Evolutionary conservation across 1,139 yeast species (phyloP), one percentile per base, ranked within the genome.

Genomic region (Maudiozyma humilis): DNA sequence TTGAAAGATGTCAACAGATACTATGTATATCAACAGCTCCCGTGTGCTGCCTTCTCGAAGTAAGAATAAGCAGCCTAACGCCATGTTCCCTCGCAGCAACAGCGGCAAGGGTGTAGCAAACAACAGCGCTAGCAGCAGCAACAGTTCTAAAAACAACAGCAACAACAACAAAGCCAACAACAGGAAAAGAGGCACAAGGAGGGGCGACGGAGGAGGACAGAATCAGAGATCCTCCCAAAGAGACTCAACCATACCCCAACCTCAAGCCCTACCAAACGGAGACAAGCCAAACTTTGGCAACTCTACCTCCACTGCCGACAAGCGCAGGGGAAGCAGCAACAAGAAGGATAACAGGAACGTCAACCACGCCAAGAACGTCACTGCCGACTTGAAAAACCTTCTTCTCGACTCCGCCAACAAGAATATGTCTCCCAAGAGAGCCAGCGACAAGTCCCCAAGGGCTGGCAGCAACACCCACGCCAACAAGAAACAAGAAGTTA

Each of bases 1-100:
- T n/a, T 14, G 19, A 20, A 36, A 16, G 6, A 60, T 60, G 65
- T 59, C 63, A 14, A 51, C 59, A 15, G 65, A 60, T 53, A 59
- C 65, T 27, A 59, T 54, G 62, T 59, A 58, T 45, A 48, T 60
- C 44, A 59, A 59, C 39, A 60, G 62, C 46, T 55, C 65, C 29
- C 50, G 62, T 45, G 47, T 59, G 52, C 42, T 59, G 47, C 53
- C 56, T 14, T 44, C 58, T n/a, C 51, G 55, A 19, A 49, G 60
- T 29, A 57, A 51, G 44, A 57, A 57, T 42, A 53, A 51, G 42
- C 44, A 55, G 19, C 49, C 45, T 32, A 47, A 48, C 35, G 44
- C 51, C 3, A 53, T 47, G 41, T 50, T 47, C 23, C 45, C 41
- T 10, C 42, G 38, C 32, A 30, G 43, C 20, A 46, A 41, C 10